These are phyloP conservation scores for Camellia granthamiana DNA, from an alignment of 148 eudicot species.

Conservation along the genomic window DNA sequence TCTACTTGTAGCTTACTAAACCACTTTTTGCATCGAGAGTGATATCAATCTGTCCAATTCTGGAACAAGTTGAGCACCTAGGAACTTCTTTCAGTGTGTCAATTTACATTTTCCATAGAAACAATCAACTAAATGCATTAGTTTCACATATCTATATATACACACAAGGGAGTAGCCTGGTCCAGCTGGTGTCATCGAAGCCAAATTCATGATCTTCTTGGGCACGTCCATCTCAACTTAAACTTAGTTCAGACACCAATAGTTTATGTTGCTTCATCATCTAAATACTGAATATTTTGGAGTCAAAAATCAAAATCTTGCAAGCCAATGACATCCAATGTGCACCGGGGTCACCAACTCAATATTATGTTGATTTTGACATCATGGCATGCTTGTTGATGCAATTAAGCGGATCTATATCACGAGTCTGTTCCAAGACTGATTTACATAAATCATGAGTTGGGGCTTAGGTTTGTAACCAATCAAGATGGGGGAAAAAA, in stretches of 20 bases:
- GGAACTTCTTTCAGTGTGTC: background rate
- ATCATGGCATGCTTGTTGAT: too few species aligned
- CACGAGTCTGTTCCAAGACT: too few species aligned
- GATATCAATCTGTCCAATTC: background rate
- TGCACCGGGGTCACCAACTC: background rate
- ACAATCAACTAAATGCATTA: too few species aligned
- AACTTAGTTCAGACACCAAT: background rate
- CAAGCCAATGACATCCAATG: background rate
- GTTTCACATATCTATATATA: background rate
- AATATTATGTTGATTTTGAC: too few species aligned
- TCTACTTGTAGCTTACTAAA: background rate
- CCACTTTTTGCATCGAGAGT: background rate
- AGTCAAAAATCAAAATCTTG: background rate
- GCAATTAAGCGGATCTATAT: too few species aligned
- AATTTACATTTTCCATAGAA: too few species aligned
- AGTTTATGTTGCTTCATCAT: background rate
- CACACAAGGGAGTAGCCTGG: background rate
- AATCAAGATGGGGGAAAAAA: too few species aligned
- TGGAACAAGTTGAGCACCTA: background rate
- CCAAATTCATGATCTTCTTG: background rate
- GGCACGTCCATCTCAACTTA: background rate
- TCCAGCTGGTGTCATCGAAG: background rate
- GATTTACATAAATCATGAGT: too few species aligned
- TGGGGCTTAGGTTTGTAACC: too few species aligned
- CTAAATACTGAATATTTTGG: background rate